Evolutionary conservation across 2,329 filamentous ascomycete species (phyloP).

Genomic region (Celoporthe dispersa): DNA sequence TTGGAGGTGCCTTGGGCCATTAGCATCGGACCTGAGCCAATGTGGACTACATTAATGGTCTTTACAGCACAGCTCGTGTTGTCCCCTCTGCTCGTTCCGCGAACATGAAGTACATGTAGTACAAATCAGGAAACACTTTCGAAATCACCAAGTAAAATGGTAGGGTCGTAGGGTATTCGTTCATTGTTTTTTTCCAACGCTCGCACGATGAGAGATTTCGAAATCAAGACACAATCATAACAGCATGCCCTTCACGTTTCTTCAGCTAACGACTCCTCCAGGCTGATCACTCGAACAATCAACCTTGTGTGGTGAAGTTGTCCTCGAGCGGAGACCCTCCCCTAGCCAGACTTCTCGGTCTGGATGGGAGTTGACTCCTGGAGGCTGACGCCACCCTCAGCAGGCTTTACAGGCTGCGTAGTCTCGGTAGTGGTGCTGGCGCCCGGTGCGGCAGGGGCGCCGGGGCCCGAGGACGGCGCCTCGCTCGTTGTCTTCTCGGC

Average conservation of each 20-base stretch:
- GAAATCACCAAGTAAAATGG: not conserved
- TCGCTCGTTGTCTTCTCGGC: slow-evolving; percentile 49
- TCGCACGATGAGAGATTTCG: slow-evolving; percentile 12
- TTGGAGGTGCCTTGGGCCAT: not conserved
- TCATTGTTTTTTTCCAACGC: slow-evolving; percentile 12
- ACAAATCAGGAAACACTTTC: not conserved
- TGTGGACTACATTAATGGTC: not conserved
- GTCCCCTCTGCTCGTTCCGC: not conserved
- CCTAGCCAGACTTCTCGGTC: slow-evolving; percentile 27
- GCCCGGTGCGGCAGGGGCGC: slow-evolving; percentile 32
- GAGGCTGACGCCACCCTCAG: slow-evolving; percentile 26
- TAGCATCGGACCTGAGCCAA: not conserved
- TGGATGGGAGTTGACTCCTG: slow-evolving; percentile 27
- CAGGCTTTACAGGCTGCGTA: slow-evolving; percentile 24
- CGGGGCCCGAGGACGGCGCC: slow-evolving; percentile 25
- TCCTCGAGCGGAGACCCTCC: not conserved
- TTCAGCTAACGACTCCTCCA: not conserved
- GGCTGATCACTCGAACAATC: not conserved
- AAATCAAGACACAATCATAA: slow-evolving; percentile 25
- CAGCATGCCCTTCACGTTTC: slow-evolving; percentile 18
- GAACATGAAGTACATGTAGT: not conserved
- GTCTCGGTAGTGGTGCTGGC: slow-evolving; percentile 32
- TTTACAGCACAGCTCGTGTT: not conserved
- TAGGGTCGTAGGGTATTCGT: slow-evolving; percentile 19
- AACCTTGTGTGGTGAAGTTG: not conserved